Base-by-base conservation (phyloP, 2,329 filamentous ascomycete genomes). In the Stachybotrys echinatus region DNA sequence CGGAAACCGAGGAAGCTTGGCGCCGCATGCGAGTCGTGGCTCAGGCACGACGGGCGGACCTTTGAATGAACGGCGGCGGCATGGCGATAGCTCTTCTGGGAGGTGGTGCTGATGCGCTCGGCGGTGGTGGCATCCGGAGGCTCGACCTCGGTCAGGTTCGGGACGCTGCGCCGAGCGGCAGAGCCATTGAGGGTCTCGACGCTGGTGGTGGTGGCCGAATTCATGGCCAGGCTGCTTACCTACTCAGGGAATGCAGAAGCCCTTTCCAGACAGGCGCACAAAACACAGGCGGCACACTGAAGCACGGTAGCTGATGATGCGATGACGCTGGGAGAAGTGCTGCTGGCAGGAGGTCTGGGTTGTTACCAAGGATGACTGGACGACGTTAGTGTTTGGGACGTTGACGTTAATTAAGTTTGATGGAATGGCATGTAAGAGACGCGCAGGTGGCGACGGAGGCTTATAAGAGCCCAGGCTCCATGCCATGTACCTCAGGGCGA, bases 1-100 rank as follows among this genome's bases (percentile, higher is more conserved):
- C 92, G 80, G 65, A 99, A 97, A 1, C 94, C 94, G 17, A 96
- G 73, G 64, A 96, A 97, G 66, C 89, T 96, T 20, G 92, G 89
- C 2, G 84, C 75, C 12, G 74, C 74, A 43, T 80, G 71, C 2
- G 89, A 81, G 65, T 97, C 94, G 61, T 92, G 87, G 70, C 90
- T 96, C 45, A 97, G 76, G 60, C 88, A 91, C 21, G 92, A 96
- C 7, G 87, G 83, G 51, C 83, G 81, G 37, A 79, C 70, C 58
- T 80, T 66, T 7, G 84, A 84, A 69, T 99, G 94, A 34, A 95
- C 84, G 27, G 92, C 92, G 52, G 88, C 89, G 55, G 95, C 84
- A 80, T 99, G 94, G 57, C 90, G 88, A 73, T 97, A 97, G 67
- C 92, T 94, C 61, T 73, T 80, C 51, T 57, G 51, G 18, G 56